These are phyloP conservation scores for Peniophora sp. DNA, from an alignment of 1,284 basidiomycete species.

Conservation along the genomic window DNA sequence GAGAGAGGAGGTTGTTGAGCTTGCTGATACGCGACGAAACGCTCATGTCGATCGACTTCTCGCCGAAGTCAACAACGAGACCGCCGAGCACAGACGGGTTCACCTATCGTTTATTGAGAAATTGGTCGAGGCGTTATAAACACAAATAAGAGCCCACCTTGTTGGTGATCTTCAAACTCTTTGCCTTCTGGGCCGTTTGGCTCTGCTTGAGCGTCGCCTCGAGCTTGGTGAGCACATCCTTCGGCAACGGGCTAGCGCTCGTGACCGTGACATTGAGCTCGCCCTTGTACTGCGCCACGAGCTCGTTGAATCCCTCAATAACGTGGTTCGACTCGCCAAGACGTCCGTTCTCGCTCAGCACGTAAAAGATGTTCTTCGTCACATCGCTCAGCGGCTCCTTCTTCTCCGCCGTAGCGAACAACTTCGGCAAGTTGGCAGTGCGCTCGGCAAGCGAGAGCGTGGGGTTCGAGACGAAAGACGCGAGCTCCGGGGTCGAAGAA, in stretches of 20 bases:
- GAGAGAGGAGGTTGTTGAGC: conserved; percentile 83
- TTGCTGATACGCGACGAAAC: conserved; percentile 91
- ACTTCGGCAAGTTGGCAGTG: conserved; percentile 54
- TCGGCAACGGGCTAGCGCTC: conserved; percentile 73
- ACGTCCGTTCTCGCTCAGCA: conserved; percentile 93
- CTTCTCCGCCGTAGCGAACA: conserved; percentile 64
- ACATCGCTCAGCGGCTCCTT: conserved; percentile 75
- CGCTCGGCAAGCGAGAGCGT: conserved; percentile 82
- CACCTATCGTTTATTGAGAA: conserved; percentile 42
- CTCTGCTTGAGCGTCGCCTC: conserved; percentile 83
- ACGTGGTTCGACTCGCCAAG: conserved; percentile 80
- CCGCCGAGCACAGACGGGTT: conserved; percentile 86
- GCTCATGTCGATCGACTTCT: conserved; percentile 95
- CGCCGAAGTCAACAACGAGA: conserved; percentile 93
- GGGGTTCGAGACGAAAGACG: conserved; percentile 78
- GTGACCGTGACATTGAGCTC: conserved; percentile 93
- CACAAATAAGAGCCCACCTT: conserved; percentile 42
- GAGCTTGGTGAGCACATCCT: conserved; percentile 65
- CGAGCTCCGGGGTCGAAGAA: conserved; percentile 55
- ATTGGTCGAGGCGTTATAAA: conserved; percentile 3
- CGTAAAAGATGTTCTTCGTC: conserved; percentile 87
- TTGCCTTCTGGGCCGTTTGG: conserved; percentile 76
- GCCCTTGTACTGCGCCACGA: conserved; percentile 87
- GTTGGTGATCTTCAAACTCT: conserved; percentile 82
- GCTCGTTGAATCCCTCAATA: conserved; percentile 87